Base-by-base conservation (phyloP, 176 grass and related monocot genomes). In the Cenchrus americanus region DNA sequence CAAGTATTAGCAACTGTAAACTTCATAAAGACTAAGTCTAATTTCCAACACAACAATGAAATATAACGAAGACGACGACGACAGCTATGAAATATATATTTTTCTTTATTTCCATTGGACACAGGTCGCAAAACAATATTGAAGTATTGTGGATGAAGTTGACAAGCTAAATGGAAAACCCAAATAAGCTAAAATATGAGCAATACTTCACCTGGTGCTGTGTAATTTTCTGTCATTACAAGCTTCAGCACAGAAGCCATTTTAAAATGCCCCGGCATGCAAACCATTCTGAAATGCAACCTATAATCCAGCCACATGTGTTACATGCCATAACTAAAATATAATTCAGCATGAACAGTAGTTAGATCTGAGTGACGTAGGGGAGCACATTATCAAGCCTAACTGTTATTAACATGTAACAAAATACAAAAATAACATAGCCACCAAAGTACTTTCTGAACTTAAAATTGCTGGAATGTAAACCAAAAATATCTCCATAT, bases 191-290 rank as follows among this genome's bases (percentile, higher is more conserved):
- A 74, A 75, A 50, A 51, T 9, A 61, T 65, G 40, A 6, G 10
- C 61, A 68, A 75, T 57, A 61, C 59, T 85, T 72, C 83, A 94
- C 92, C 92, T 83, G 84, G 74, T 91, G 87, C 62, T 67, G 82
- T 71, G 82, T 86, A 76, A 80, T 82, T 87, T 92, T 89, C 84
- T 71, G 85, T 87, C 73, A 82, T 89, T 53, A 94, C 85, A 81
- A 91, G 86, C 87, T 88, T 94, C 74, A 88, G 74, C 87, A 94
- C 80, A 64, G 92, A 84, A 80, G 89, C 82, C 92, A 94, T 94
- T 94, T 86, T 87, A 84, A 84, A 84, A 85, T 89, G 82, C 52
- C 92, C 87, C 71, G 83, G 11, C 89, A 89, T 89, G 87, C 92
- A 94, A 85, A 94, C 92, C 92, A 94, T 94, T 87, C 87, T 86